Evolutionary conservation across 371 early-diverging fungal species (phyloP).

Genomic region (Mitosporidium daphniae): DNA sequence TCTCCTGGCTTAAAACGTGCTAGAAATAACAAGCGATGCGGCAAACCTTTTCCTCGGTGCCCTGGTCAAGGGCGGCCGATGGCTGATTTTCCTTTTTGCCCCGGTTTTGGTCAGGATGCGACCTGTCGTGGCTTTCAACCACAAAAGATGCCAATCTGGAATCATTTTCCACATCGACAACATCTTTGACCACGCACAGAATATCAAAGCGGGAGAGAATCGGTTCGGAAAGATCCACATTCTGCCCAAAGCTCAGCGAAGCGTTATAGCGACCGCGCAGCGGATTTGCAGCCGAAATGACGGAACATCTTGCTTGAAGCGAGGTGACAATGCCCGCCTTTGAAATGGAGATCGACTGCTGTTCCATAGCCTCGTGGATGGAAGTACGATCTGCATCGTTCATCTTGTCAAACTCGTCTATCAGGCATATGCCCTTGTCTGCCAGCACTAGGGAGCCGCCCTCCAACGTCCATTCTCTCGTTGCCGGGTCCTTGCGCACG

Average conservation of each 20-base stretch:
- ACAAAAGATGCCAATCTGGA: slow-evolving; percentile 72
- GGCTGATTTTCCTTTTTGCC: slow-evolving; percentile 6
- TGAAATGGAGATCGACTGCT: slow-evolving; percentile 84
- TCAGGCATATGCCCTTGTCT: slow-evolving; percentile 81
- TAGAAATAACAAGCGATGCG: slow-evolving; percentile 4
- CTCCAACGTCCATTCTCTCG: slow-evolving; percentile 92
- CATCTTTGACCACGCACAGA: slow-evolving; percentile 86
- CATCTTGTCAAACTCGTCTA: slow-evolving; percentile 99
- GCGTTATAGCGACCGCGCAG: slow-evolving; percentile 80
- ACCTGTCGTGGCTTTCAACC: slow-evolving; percentile 45
- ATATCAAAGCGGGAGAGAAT: slow-evolving; percentile 96
- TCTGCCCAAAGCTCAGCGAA: slow-evolving; percentile 65
- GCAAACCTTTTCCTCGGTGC: slow-evolving; percentile 7
- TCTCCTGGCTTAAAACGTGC: slow-evolving; percentile 13
- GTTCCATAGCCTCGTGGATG: slow-evolving; percentile 99
- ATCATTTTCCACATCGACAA: slow-evolving; percentile 46
- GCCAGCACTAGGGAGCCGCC: slow-evolving; percentile 96
- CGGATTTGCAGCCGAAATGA: slow-evolving; percentile 95
- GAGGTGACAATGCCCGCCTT: slow-evolving; percentile 90
- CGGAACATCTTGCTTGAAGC: slow-evolving; percentile 68
- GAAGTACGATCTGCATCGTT: slow-evolving; percentile 58
- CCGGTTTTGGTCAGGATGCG: slow-evolving; percentile 24
- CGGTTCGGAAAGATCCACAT: slow-evolving; percentile 94
- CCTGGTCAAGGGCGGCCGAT: slow-evolving; percentile 12
- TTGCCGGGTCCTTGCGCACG: slow-evolving; percentile 75